Evolutionary conservation across 2,329 filamentous ascomycete genomes (phyloP), one percentile per base, ranked within the genome.

Genomic region (Paracorniculantispora psalliotae): DNA sequence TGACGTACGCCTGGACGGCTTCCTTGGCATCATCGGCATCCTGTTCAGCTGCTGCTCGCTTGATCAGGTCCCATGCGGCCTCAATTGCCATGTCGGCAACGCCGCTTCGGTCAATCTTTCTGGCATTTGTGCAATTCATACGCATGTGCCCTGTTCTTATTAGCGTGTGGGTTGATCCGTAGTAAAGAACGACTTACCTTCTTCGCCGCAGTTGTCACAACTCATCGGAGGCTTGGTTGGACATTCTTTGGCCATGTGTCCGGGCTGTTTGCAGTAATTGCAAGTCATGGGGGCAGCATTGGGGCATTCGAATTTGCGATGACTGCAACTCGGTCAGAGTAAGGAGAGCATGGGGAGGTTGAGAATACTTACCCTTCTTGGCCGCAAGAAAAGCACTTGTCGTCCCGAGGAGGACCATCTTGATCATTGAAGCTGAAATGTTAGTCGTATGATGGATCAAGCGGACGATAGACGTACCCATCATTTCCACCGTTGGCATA

Each of bases 11-110:
- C 59, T 81, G 75, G 8, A 83, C 69, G 3, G 77, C 83, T 55
- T 80, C 77, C 69, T 88, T 88, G 69, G 83, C 78, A 53, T 87
- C 82, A 33, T 88, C 84, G 5, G 87, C 69, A 59, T 90, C 87
- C 25, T 74, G 75, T 33, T 82, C 80, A 1, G 66, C 63, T 50
- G 77, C 79, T 1, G 83, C 86, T 26, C 71, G 67, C 59, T 75
- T 71, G 57, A 91, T 75, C 61, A 81, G 75, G 1, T 71, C 68
- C 82, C 87, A 88, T 3, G 86, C 85, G 19, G 74, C 72, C 8
- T 88, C 85, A 0, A 77, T 74, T 15, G 73, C 62, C 33, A 83
- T 69, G 43, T 79, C 75, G 5, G 78, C 75, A 56, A 86, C 63
- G 37, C 78, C 63, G 25, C 75, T 75, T 33, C 82, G 79, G 61